A percentile compares a stretch with the other conserved stretches of the same genome.
Evolutionary conservation across 768 basidiomycete species (phyloP).

Genomic region (Boletus speciosus): DNA sequence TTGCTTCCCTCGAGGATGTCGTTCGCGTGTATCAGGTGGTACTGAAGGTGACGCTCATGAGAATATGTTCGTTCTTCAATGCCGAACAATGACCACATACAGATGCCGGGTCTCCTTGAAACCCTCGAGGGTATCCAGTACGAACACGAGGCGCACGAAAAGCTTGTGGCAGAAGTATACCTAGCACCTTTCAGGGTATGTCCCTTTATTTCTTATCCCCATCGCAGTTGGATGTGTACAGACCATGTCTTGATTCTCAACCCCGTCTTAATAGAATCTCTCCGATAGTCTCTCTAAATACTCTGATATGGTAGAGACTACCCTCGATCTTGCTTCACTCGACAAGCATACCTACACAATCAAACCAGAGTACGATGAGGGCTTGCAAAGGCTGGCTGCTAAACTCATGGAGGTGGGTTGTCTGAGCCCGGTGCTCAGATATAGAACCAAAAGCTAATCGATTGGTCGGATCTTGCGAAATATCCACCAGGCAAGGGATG

Average conservation of each 20-base stretch:
- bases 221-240: neutral
- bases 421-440: neutral
- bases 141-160: conserved; percentile 43
- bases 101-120: conserved; percentile 77
- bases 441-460: neutral
- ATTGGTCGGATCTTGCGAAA: neutral
- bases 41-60: conserved; percentile 51
- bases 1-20: conserved; percentile 88
- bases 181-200: conserved; percentile 57
- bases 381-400: conserved; percentile 63
- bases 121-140: conserved; percentile 50
- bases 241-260: neutral
- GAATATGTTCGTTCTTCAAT: neutral
- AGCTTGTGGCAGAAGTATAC: conserved; percentile 68
- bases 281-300: conserved; percentile 68
- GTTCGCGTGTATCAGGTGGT: conserved; percentile 95
- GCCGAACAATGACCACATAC: neutral
- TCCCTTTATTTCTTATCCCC: neutral
- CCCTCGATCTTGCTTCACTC: conserved; percentile 85
- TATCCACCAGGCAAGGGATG: conserved; percentile 56
- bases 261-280: conserved; percentile 48
- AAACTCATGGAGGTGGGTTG: conserved; percentile 54
- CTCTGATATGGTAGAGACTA: conserved; percentile 92
- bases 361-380: conserved; percentile 84
- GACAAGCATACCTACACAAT: conserved; percentile 87